These are phyloP conservation scores for Paramecium biaurelia DNA, from an alignment of 73 alveolate genomes.

Conservation along the genomic window DNA sequence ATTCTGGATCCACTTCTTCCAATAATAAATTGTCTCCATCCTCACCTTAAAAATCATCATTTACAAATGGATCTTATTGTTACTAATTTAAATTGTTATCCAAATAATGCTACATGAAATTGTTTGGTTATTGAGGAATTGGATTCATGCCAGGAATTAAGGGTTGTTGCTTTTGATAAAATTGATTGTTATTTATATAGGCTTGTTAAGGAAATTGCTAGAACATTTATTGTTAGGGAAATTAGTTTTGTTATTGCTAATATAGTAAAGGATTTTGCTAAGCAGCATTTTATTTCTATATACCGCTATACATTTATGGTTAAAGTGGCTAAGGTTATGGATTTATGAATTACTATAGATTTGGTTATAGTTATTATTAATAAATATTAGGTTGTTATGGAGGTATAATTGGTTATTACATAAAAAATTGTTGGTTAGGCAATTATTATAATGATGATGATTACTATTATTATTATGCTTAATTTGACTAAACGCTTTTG, in stretches of 20 bases:
- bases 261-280: not conserved
- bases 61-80: not conserved
- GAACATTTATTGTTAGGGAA: not conserved
- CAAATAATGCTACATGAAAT: not conserved
- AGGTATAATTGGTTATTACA: not conserved
- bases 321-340: not conserved
- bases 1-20: constrained; percentile 28
- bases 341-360: not conserved
- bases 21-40: constrained; percentile 22
- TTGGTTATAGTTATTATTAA: not conserved
- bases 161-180: not conserved
- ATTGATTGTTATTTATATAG: not conserved
- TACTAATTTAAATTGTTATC: not conserved
- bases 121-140: not conserved
- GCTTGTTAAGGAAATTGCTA: not conserved
- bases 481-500: not conserved
- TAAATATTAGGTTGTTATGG: not conserved
- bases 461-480: not conserved
- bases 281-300: not conserved
- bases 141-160: not conserved
- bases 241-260: not conserved
- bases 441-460: not conserved
- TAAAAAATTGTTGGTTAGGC: not conserved
- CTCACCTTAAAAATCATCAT: constrained; percentile 16
- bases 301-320: not conserved